Evolutionary conservation across 2,329 filamentous ascomycete species (phyloP), one percentile per base, ranked within the genome.

Genomic region (Penicillium fuscoglaucum): DNA sequence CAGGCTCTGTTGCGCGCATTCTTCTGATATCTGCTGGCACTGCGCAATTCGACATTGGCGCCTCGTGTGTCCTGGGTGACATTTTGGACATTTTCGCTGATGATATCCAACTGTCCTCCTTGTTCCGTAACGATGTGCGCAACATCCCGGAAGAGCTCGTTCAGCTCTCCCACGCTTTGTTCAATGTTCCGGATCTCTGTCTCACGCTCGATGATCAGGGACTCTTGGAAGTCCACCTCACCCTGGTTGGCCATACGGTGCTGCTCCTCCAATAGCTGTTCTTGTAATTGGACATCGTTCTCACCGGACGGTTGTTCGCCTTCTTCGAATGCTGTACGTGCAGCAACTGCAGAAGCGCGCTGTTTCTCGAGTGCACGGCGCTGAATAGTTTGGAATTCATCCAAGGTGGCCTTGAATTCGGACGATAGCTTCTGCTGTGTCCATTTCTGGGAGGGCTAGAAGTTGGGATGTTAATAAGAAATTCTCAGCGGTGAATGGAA

Each of bases 121-220:
- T 99, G 95, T 78, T 98, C 93, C 61, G 87, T 87, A 51, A 99
- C 93, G 75, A 99, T 97, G 75, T 96, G 92, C 47, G 93, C 95
- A n/a, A 99, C 92, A 79, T 99, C 93, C 62, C 93, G 85, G 82
- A 99, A 99, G 44, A 99, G 83, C 71, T 98, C 95, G 70, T 99
- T 99, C 62, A 99, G 80, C 70, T 99, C 95, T 55, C 90, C 90
- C 7, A 99, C 95, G 55, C 90, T 92, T 76, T 97, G 93, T 79
- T 98, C 95, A 69, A 99, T 99, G 73, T 96, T 96, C 61, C 93
- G 88, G 66, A 99, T 99, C 79, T 99, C 95, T 57, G 91, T 87
- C 76, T 99, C 95, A 54, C 96, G 92, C 81, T 99, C 93, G 61
- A 96, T 88, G 71, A 99, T 99, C 58, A 99, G 82, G 17, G 90